phyloP scores from a whole-genome alignment of 768 basidiomycete species.

The Tricholoma matsutake region DNA sequence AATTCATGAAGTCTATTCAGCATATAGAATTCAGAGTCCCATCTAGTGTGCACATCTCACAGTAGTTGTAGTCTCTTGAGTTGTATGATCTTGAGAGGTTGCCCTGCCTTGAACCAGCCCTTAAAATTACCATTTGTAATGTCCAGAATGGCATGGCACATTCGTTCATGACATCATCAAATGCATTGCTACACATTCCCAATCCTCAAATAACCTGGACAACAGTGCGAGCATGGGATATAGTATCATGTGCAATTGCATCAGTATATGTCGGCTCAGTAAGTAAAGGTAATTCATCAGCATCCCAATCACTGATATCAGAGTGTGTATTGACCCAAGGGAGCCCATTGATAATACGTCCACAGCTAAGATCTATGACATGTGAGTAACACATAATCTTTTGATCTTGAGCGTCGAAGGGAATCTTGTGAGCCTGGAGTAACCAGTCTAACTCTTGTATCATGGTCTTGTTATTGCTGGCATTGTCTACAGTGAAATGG shows the following conservation, averaged over 20 bases:
- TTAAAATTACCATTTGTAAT: neutral
- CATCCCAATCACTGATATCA: neutral
- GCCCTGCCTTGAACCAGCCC: neutral
- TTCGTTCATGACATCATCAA: neutral
- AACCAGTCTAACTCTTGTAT: no score
- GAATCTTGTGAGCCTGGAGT: no score
- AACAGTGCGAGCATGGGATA: neutral
- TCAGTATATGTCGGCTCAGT: neutral
- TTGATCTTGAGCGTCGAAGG: neutral
- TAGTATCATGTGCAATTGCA: no score
- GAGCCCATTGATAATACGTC: neutral
- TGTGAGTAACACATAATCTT: neutral
- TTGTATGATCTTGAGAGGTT: neutral
- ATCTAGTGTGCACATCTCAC: slow-evolving; percentile 14
- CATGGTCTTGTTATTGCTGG: no score
- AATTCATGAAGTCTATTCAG: slow-evolving; percentile 10
- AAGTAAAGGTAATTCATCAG: neutral
- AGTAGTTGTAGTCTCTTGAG: slow-evolving; percentile 7
- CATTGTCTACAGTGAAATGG: no score
- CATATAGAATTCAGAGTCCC: slow-evolving; percentile 16
- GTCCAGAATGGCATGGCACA: no score
- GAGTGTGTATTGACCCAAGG: neutral
- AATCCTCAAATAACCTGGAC: neutral
- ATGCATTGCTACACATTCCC: neutral
- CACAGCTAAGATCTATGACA: neutral